Base-by-base conservation (phyloP, 352 stramenopile genomes). In the Aphanomyces euteiches region DNA sequence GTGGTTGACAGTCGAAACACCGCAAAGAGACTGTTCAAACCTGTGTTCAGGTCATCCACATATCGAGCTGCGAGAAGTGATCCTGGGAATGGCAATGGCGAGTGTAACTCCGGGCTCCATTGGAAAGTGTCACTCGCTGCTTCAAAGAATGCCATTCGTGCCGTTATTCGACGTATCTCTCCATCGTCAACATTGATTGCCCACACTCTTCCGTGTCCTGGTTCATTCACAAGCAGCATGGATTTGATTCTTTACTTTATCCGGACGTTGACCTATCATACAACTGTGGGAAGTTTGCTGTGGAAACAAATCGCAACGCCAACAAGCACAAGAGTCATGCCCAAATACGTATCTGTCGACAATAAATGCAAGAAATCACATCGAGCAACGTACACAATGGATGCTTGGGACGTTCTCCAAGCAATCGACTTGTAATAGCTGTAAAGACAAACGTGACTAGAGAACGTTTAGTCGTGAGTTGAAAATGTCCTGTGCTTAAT, bases 361-460 rank as follows among this genome's bases (percentile, higher is more conserved):
- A 19, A 21, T 54, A n/a, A 47, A 13, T 13, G 37, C 13, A 5
- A 47, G 38, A 47, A 40, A 19, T 43, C 5, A 5, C 47, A 58
- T 19, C 15, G 4, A 53, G 28, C 39, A 4, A 80, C 85, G 56
- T 80, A 95, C 87, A 93, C 6, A 67, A 36, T 60, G 87, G 85
- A 57, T 83, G 80, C 47, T 86, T 83, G 2, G 84, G 84, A 45
- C 78, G 83, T 63, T 95, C 87, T 12, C 87, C 87, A 34, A 95
- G 75, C 19, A 92, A 43, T 12, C 82, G 81, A 74, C 84, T 92
- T 34, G 82, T 92, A 34, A 92, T 78, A 10, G 83, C 87, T n/a
- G 87, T 95, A 75, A 93, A 95, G 47, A 93, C 85, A 70, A 95
- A 95, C 6, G 85, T 91, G 53, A 95, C 74, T 56, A 66, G 12